phyloP scores from a whole-genome alignment of 306 rosid species.

The Trifolium subterraneum region DNA sequence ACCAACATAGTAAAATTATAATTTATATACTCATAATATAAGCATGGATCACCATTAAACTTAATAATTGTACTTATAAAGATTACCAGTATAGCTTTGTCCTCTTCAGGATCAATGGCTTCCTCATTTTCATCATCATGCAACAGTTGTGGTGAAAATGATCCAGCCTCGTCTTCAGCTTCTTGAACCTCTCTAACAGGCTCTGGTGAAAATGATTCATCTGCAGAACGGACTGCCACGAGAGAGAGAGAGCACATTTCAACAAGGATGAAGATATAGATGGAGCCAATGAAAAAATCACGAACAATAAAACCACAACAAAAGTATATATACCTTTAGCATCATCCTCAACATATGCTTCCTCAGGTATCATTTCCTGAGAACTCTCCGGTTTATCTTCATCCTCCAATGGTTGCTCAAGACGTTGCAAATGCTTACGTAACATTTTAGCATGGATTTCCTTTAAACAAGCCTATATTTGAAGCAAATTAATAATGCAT shows the following conservation, averaged over 20 bases:
- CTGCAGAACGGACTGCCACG: conserved; percentile 44
- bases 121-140: conserved; percentile 88
- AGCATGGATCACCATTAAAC: conserved; percentile 12
- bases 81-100: conserved; percentile 70
- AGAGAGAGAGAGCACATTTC: conserved; percentile 21
- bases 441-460: conserved; percentile 90
- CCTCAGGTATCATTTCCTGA: conserved; percentile 47
- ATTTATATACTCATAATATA: neutral
- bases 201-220: conserved; percentile 72
- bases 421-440: conserved; percentile 73
- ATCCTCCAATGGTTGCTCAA: conserved; percentile 66
- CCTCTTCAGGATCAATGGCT: conserved; percentile 94
- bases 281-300: conserved; percentile 10
- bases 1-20: conserved; percentile 28
- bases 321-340: conserved; percentile 52
- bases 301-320: conserved; percentile 35
- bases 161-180: conserved; percentile 76
- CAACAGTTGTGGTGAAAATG: conserved; percentile 84
- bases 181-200: conserved; percentile 62
- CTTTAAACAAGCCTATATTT: conserved; percentile 79
- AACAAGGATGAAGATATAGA: conserved; percentile 17
- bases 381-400: conserved; percentile 58
- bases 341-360: conserved; percentile 57
- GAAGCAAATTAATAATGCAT: conserved; percentile 38
- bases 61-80: conserved; percentile 8